These are phyloP conservation scores for Hypoxylon sp. DNA, from an alignment of 2,329 filamentous ascomycete species.

Conservation along the genomic window DNA sequence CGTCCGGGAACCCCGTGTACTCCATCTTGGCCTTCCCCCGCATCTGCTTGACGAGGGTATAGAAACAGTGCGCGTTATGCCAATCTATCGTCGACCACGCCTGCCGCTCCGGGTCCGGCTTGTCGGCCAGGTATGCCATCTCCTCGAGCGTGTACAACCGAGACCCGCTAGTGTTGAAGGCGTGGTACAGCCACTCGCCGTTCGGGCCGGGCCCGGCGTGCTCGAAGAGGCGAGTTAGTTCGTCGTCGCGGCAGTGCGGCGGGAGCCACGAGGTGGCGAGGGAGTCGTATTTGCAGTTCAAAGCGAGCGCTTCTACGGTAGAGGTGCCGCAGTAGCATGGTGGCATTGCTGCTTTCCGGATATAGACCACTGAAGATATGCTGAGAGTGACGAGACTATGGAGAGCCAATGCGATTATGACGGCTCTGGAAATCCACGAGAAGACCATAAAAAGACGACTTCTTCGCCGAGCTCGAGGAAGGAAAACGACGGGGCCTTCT, in stretches of 20 bases:
- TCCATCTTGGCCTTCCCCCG: slow-evolving; percentile 7
- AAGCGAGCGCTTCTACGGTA: not conserved
- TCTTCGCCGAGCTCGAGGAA: not conserved
- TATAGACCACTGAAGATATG: not conserved
- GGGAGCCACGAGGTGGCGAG: slow-evolving; percentile 2
- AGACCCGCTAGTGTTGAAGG: not conserved
- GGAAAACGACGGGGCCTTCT: slow-evolving; percentile 1
- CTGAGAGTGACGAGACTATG: slow-evolving; percentile 8
- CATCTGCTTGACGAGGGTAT: slow-evolving; percentile 10
- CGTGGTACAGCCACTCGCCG: slow-evolving; percentile 6
- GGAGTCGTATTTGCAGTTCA: slow-evolving; percentile 7
- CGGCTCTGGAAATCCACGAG: not conserved
- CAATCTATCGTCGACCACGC: slow-evolving; percentile 6
- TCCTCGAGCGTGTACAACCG: not conserved
- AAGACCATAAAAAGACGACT: not conserved
- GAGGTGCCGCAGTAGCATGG: slow-evolving; percentile 5
- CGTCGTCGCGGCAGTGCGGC: slow-evolving; percentile 8
- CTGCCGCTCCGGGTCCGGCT: slow-evolving; percentile 1
- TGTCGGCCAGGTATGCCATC: not conserved
- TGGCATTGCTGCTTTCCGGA: not conserved
- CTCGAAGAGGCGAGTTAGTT: slow-evolving; percentile 6
- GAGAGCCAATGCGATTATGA: not conserved
- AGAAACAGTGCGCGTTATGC: slow-evolving; percentile 10
- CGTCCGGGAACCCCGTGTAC: slow-evolving; percentile 3
- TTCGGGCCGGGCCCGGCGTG: not conserved